Conservation (phyloP, 1,284 basidiomycete genomes). For the Phellopilus nigrolimitatus region DNA sequence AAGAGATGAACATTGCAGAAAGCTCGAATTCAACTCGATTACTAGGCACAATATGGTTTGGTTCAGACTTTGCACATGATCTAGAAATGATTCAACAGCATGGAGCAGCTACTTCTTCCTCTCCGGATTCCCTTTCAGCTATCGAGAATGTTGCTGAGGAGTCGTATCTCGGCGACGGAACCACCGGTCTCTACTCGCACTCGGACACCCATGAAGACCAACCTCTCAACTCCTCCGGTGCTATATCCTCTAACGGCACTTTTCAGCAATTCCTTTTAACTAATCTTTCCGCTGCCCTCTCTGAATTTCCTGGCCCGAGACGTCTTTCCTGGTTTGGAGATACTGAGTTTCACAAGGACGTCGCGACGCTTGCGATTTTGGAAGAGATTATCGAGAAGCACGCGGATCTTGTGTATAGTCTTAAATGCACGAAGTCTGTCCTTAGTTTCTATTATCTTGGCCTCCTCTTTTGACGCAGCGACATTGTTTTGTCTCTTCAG, state of each 20-base stretch:
- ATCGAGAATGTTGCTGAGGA: neutral
- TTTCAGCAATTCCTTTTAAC: neutral
- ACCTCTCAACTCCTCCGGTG: no score
- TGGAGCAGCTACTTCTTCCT: no score
- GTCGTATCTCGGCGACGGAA: neutral
- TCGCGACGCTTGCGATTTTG: neutral
- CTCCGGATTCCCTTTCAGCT: no score
- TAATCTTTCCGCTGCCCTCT: neutral
- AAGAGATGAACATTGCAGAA: neutral
- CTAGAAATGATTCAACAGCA: no score
- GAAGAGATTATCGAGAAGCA: conserved; percentile 1
- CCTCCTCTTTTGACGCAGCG: no score
- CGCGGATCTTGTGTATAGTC: conserved; percentile 5
- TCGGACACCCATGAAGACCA: neutral
- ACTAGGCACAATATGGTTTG: neutral
- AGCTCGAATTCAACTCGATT: neutral
- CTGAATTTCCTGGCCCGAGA: neutral
- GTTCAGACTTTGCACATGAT: neutral
- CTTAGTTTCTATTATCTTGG: no score
- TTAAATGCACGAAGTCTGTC: no score
- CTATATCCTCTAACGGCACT: neutral
- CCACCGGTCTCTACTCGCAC: neutral
- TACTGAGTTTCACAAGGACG: neutral
- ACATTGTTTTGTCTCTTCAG: no score
- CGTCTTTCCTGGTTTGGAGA: neutral